phyloP scores from a whole-genome alignment of 2,329 filamentous ascomycete genomes.

The Beauveria pseudobassiana region DNA sequence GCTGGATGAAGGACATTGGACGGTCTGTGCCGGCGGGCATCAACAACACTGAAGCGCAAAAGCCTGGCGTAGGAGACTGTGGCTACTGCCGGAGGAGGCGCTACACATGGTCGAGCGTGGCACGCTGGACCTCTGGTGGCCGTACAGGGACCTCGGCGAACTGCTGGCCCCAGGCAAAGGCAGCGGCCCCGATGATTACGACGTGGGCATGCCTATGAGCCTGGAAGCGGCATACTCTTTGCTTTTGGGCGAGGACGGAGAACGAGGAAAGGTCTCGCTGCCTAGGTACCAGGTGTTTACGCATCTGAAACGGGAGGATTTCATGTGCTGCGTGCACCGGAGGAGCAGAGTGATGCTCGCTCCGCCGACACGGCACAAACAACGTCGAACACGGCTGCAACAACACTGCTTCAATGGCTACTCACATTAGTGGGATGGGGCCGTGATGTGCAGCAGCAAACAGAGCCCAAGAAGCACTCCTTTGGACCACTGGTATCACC shows the following conservation, averaged over 20 bases:
- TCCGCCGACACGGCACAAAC: background rate
- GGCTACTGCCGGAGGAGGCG: conserved; percentile 87
- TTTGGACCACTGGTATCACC: conserved; percentile 54
- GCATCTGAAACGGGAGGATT: conserved; percentile 78
- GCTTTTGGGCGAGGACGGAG: conserved; percentile 64
- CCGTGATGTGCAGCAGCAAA: conserved; percentile 13
- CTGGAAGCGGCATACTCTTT: conserved; percentile 84
- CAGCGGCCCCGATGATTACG: conserved; percentile 36
- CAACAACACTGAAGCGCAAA: conserved; percentile 35
- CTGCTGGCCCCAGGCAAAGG: conserved; percentile 26
- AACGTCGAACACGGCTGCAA: conserved; percentile 19
- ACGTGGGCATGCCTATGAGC: conserved; percentile 73
- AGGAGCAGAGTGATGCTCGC: conserved; percentile 3
- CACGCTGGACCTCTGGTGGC: conserved; percentile 82
- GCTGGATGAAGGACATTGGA: conserved; percentile 71
- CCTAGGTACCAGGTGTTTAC: conserved; percentile 86
- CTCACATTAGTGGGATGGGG: conserved; percentile 35
- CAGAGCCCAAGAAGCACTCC: conserved; percentile 21
- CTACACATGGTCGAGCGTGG: conserved; percentile 85
- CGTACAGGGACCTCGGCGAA: conserved; percentile 43
- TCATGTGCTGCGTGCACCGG: conserved; percentile 63
- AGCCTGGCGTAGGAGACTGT: conserved; percentile 54
- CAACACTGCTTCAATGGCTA: conserved; percentile 45
- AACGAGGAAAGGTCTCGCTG: conserved; percentile 53
- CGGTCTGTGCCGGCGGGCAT: conserved; percentile 43